A percentile compares a stretch with the other conserved stretches of the same genome.
phyloP scores from a whole-genome alignment of 768 basidiomycete genomes.

The Ramaria sp. region DNA sequence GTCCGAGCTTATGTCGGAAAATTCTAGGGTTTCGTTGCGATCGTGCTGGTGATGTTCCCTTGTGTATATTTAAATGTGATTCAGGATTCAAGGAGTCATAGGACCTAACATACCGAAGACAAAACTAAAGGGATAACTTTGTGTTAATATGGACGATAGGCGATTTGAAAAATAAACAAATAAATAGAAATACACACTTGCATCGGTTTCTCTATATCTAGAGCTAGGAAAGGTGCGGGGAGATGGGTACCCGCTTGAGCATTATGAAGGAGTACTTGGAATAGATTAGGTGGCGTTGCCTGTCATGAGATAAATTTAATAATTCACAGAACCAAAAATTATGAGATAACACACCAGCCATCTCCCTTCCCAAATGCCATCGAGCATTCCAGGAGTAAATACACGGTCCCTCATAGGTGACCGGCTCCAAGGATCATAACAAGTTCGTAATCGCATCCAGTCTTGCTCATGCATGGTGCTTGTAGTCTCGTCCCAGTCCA shows the following conservation, averaged over 20 bases:
- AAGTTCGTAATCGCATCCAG: conserved; percentile 43
- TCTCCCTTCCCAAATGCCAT: conserved; percentile 53
- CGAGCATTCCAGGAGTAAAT: conserved; percentile 41
- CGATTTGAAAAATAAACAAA: too few relatives aligned
- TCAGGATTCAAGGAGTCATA: neutral
- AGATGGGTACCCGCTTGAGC: conserved; percentile 11
- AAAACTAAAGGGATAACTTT: neutral
- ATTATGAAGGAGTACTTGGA: conserved; percentile 14
- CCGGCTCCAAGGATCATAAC: conserved; percentile 27
- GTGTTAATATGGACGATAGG: too few relatives aligned
- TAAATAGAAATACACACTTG: conserved; percentile 3
- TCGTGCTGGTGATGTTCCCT: conserved; percentile 5
- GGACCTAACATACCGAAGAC: neutral
- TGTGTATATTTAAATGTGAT: neutral
- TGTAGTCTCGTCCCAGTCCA: conserved; percentile 9
- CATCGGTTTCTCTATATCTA: neutral
- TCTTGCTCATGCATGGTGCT: conserved; percentile 44
- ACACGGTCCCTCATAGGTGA: conserved; percentile 10
- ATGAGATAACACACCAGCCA: conserved; percentile 37
- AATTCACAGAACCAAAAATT: conserved; percentile 1
- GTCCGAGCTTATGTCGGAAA: neutral
- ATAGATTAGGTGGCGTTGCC: neutral
- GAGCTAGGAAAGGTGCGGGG: conserved; percentile 10
- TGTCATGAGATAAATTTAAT: conserved; percentile 1
- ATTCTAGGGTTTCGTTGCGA: neutral